Conservation (phyloP, 2,329 filamentous ascomycete genomes). For the Penicillium vulpinum region DNA sequence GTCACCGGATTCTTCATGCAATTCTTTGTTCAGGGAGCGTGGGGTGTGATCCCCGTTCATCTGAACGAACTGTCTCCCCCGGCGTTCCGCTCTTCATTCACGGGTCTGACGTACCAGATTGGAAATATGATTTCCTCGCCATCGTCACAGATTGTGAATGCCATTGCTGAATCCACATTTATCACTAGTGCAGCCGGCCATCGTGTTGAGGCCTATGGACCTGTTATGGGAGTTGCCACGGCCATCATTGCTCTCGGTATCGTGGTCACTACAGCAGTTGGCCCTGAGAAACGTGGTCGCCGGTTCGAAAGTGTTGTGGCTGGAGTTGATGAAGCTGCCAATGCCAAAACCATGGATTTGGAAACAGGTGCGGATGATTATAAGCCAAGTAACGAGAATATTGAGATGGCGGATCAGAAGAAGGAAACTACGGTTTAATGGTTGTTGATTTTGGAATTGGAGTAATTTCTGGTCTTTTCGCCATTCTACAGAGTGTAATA, state of each 20-base stretch:
- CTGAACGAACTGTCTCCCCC: constrained; percentile 75
- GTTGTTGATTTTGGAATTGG: not conserved
- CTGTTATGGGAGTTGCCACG: constrained; percentile 72
- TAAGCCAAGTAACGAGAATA: constrained; percentile 25
- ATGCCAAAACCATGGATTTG: constrained; percentile 21
- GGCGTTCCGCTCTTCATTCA: constrained; percentile 66
- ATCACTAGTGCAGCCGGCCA: constrained; percentile 58
- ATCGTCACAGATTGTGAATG: constrained; percentile 75
- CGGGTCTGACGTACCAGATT: constrained; percentile 73
- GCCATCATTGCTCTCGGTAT: constrained; percentile 75
- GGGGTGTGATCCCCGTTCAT: constrained; percentile 70
- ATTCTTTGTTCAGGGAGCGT: constrained; percentile 70
- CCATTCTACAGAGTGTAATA: not conserved
- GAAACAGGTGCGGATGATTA: constrained; percentile 20
- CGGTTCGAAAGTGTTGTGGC: constrained; percentile 64
- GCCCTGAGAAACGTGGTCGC: constrained; percentile 72
- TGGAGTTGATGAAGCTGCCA: constrained; percentile 29
- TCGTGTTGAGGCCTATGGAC: constrained; percentile 68
- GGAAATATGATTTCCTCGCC: constrained; percentile 65
- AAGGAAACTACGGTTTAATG: not conserved
- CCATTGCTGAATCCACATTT: constrained; percentile 63
- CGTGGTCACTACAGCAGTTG: constrained; percentile 65
- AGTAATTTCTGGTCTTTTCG: not conserved
- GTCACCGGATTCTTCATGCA: constrained; percentile 50
- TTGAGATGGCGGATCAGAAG: constrained; percentile 23